These are phyloP conservation scores for Calonectria ilicicola DNA, from an alignment of 2,329 filamentous ascomycete species.

Conservation along the genomic window DNA sequence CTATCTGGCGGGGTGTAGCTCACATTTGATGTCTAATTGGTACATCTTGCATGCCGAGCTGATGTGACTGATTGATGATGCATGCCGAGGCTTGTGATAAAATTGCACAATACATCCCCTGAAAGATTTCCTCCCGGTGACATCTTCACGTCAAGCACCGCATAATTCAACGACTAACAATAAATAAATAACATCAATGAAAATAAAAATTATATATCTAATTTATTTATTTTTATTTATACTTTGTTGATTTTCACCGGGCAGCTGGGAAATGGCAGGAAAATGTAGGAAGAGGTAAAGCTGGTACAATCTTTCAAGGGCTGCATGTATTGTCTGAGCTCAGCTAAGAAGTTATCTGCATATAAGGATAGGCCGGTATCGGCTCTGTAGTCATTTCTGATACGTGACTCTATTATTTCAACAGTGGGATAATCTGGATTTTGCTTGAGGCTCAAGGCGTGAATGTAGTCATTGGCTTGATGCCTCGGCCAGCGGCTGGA, in stretches of 20 bases:
- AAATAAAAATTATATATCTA: too few relatives aligned
- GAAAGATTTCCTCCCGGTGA: too few relatives aligned
- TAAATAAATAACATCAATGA: too few relatives aligned
- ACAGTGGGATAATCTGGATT: background rate
- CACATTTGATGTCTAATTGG: slow-evolving; percentile 3
- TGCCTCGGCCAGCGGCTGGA: slow-evolving; percentile 24
- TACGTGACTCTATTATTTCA: slow-evolving; percentile 12
- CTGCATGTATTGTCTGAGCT: too few relatives aligned
- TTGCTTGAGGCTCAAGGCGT: slow-evolving; percentile 4
- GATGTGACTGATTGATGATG: background rate
- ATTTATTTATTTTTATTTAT: too few relatives aligned
- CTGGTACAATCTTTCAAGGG: too few relatives aligned
- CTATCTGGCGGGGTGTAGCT: slow-evolving; percentile 5
- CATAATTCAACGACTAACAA: too few relatives aligned
- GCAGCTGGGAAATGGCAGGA: too few relatives aligned
- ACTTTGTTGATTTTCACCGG: too few relatives aligned
- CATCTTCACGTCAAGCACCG: too few relatives aligned
- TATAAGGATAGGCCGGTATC: slow-evolving; percentile 31
- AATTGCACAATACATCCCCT: too few relatives aligned
- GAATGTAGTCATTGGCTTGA: slow-evolving; percentile 18
- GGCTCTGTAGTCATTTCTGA: slow-evolving; percentile 8
- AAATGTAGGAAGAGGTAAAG: too few relatives aligned
- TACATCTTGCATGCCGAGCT: background rate
- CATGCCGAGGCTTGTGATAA: background rate
- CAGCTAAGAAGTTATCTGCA: slow-evolving; percentile 2